These are phyloP conservation scores for Hypoxylon sp. DNA, from an alignment of 2,329 filamentous ascomycete species.

Conservation along the genomic window DNA sequence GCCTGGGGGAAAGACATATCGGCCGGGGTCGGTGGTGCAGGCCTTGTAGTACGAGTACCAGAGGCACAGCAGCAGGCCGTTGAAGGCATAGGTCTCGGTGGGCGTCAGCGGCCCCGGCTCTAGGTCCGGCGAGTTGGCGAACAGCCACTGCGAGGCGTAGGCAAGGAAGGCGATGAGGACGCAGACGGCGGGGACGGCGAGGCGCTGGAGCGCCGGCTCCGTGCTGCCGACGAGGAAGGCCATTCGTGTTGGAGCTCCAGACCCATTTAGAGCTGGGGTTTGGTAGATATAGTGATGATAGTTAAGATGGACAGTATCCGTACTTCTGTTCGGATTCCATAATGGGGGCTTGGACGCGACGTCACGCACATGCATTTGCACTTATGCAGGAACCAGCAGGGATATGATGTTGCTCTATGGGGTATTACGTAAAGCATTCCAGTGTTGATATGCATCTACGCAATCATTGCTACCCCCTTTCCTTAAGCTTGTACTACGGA, in stretches of 20 bases:
- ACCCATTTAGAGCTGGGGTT: conserved; percentile 2
- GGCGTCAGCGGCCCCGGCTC: conserved; percentile 66
- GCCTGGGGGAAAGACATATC: conserved; percentile 54
- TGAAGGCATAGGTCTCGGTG: conserved; percentile 69
- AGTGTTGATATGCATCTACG: background rate
- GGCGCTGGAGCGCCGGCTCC: conserved; percentile 52
- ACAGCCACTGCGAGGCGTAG: conserved; percentile 76
- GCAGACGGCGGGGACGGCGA: conserved; percentile 75
- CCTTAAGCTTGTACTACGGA: background rate
- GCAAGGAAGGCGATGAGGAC: conserved; percentile 72
- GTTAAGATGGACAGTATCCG: too few species aligned
- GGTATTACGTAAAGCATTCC: conserved; percentile 7
- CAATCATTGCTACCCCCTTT: background rate
- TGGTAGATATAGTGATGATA: conserved; percentile 7
- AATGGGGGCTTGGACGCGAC: conserved; percentile 11
- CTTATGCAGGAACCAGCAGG: conserved; percentile 30
- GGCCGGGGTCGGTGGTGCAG: conserved; percentile 65
- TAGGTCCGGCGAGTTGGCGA: conserved; percentile 65
- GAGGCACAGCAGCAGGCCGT: conserved; percentile 68
- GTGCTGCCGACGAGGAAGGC: conserved; percentile 45
- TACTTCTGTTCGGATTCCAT: too few species aligned
- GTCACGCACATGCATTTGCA: conserved; percentile 5
- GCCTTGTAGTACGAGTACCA: conserved; percentile 74
- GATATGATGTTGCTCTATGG: background rate
- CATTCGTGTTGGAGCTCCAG: conserved; percentile 31